phyloP scores from a whole-genome alignment of 2,329 filamentous ascomycete species.

The Beauveria rudraprayagi region DNA sequence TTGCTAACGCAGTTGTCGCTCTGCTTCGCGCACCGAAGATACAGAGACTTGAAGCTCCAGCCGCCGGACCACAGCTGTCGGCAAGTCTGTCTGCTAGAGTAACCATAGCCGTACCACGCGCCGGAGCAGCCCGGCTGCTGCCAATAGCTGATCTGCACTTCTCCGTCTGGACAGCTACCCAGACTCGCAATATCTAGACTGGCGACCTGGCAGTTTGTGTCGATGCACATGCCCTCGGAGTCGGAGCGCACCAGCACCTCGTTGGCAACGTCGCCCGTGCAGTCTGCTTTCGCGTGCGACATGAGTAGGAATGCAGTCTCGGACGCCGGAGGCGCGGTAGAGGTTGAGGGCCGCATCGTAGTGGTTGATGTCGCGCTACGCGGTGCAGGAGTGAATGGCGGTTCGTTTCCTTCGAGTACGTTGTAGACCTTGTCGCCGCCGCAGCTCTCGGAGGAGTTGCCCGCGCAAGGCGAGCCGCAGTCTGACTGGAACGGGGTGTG shows the following conservation, averaged over 20 bases:
- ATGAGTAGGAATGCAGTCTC: neutral
- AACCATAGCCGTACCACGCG: conserved; percentile 2
- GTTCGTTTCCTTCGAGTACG: neutral
- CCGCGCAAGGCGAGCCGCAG: neutral
- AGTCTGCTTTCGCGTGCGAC: neutral
- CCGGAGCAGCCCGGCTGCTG: neutral
- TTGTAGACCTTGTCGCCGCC: neutral
- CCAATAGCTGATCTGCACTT: conserved; percentile 3
- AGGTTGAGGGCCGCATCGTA: neutral
- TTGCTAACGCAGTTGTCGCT: neutral
- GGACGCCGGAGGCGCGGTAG: neutral
- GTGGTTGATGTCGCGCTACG: neutral
- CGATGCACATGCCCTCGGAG: neutral
- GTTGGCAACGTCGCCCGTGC: neutral
- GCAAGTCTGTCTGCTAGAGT: neutral
- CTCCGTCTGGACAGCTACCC: neutral
- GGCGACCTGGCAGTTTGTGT: neutral
- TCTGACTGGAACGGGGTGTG: neutral
- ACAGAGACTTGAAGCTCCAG: neutral
- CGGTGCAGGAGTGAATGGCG: neutral
- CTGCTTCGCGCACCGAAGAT: neutral
- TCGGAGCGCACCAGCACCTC: neutral
- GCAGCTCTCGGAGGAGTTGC: neutral
- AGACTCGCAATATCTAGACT: neutral
- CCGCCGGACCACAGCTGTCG: neutral